Base-by-base conservation (phyloP, 345 rosid species). In the Cochlearia excelsa region DNA sequence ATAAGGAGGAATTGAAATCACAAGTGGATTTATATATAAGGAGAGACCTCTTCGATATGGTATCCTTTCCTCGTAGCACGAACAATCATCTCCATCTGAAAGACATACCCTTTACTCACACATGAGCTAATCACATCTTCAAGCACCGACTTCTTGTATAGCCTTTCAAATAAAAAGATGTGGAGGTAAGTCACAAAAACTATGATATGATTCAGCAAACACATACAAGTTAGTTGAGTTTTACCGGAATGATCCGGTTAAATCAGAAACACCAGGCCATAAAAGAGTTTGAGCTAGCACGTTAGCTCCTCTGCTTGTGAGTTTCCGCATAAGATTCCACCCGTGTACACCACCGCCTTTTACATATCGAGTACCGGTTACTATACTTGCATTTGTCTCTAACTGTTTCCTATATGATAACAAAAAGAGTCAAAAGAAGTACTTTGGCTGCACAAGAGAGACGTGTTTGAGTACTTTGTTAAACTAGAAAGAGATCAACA, bases 71-170 rank as follows among this genome's bases (percentile, higher is more conserved):
- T 85, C 30, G 95, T 77, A 33, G 97, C 99, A 51, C 97, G 89
- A 34, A 93, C 99, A 54, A 93, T 89, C 95, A 93, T 93, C 82
- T 93, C 99, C 96, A 93, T 93, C 69, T 93, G 99, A 72, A 93
- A 93, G 46, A 93, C 99, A 43, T 90, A 89, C 29, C 97, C 96
- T 73, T 89, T 93, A 61, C 97, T 93, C 42, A 93, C 96, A 43
- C 86, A 81, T 46, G 95, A 84, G 60, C 75, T 74, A 47, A 93
- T 89, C 47, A 89, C 70, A 43, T 85, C 96, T 79, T 93, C 92
- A 38, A 93, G 92, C 57, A 74, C 96, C 2, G 83, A 79, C 75
- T 85, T 93, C 80, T 70, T 76, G 76, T 89, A 89, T 46, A 89
- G 86, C 67, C 99, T 93, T 71, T 61, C 65, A 63, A 67, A 60